These are phyloP conservation scores for Penicillium sp. DNA, from an alignment of 2,329 filamentous ascomycete genomes.

Conservation along the genomic window DNA sequence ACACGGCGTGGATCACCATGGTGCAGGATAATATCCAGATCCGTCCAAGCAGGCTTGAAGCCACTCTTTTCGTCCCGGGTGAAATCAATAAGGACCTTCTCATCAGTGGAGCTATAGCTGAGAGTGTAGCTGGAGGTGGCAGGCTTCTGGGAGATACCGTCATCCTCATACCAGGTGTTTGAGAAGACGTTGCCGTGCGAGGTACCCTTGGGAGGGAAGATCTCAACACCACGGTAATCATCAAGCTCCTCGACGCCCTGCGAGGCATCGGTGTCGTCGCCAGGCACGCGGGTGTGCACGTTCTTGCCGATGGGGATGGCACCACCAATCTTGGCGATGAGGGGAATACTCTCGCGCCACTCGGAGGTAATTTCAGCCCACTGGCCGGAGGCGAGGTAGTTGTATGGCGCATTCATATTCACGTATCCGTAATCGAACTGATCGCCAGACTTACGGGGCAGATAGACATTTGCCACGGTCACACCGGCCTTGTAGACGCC, in stretches of 20 bases:
- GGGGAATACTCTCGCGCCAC: constrained; percentile 56
- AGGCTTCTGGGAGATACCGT: constrained; percentile 51
- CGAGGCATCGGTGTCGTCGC: constrained; percentile 49
- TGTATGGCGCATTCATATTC: constrained; percentile 61
- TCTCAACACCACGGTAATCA: constrained; percentile 57
- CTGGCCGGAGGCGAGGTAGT: constrained; percentile 55
- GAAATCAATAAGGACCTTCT: constrained; percentile 47
- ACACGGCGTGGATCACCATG: constrained; percentile 49
- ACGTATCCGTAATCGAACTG: constrained; percentile 57
- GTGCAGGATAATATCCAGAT: constrained; percentile 52
- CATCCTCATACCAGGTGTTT: constrained; percentile 57
- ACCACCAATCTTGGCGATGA: constrained; percentile 56
- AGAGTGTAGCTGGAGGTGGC: constrained; percentile 45
- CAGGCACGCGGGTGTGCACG: constrained; percentile 52
- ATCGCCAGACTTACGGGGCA: constrained; percentile 50
- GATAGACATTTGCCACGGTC: constrained; percentile 57
- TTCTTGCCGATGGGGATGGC: constrained; percentile 54
- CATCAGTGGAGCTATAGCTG: constrained; percentile 45
- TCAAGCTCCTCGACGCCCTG: constrained; percentile 44
- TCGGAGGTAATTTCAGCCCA: constrained; percentile 53
- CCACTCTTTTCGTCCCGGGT: constrained; percentile 37
- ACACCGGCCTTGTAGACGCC: constrained; percentile 65
- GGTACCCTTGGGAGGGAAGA: constrained; percentile 52
- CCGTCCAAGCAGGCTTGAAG: constrained; percentile 51
- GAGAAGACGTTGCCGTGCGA: constrained; percentile 39